Evolutionary conservation across 495 filamentous ascomycete species (phyloP).

Genomic region (Aspergillus haitiensis): DNA sequence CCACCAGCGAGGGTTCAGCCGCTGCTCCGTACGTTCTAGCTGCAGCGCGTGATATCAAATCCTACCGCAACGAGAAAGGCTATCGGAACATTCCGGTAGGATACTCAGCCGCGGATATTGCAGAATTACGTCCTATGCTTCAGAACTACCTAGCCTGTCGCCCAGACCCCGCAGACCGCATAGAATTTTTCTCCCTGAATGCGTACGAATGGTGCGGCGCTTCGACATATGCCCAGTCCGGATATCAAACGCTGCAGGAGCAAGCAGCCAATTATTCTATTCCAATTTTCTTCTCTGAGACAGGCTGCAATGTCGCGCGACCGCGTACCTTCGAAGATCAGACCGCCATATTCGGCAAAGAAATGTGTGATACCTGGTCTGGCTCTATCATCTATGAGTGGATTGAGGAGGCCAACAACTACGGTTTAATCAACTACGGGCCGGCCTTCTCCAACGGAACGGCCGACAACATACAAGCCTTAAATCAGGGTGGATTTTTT

Average conservation of each 20-base stretch:
- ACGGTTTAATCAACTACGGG: slow-evolving; percentile 82
- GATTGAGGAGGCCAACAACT: slow-evolving; percentile 83
- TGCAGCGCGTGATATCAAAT: slow-evolving; percentile 77
- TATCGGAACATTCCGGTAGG: slow-evolving; percentile 83
- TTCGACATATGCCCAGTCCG: slow-evolving; percentile 62
- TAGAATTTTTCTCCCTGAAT: slow-evolving; percentile 85
- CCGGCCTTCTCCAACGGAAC: slow-evolving; percentile 32
- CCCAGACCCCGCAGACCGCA: slow-evolving; percentile 61
- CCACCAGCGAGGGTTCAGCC: slow-evolving; percentile 52
- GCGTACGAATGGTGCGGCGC: slow-evolving; percentile 86
- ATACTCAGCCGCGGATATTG: slow-evolving; percentile 88
- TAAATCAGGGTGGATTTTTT: slow-evolving; percentile 63
- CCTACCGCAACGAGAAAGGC: slow-evolving; percentile 71
- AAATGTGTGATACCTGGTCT: slow-evolving; percentile 77
- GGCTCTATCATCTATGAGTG: slow-evolving; percentile 88
- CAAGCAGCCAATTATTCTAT: slow-evolving; percentile 62
- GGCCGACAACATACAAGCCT: slow-evolving; percentile 38
- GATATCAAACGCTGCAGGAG: slow-evolving; percentile 65
- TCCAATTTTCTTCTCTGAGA: slow-evolving; percentile 85
- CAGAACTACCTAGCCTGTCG: slow-evolving; percentile 87
- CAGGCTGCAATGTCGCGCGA: slow-evolving; percentile 65
- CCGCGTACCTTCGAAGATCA: slow-evolving; percentile 80
- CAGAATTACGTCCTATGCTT: slow-evolving; percentile 76
- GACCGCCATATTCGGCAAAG: slow-evolving; percentile 65
- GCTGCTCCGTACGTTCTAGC: slow-evolving; percentile 83